A percentile compares a stretch with the other conserved stretches of the same genome.
Evolutionary conservation across 805 yeast genomes (phyloP).

Genomic region (Yarrowia hollandica): DNA sequence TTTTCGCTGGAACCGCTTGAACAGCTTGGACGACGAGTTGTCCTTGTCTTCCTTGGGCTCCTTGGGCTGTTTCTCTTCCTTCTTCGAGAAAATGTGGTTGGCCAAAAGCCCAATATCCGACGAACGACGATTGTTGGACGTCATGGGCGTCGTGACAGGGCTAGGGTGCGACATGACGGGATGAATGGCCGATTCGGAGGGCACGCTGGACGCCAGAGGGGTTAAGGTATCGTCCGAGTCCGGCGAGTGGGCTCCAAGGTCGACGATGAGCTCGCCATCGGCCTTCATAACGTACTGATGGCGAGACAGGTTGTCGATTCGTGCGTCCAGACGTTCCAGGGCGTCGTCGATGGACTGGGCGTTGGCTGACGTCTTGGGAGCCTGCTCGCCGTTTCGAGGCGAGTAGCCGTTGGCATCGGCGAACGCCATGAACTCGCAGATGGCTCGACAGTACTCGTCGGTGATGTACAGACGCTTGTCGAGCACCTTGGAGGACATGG

Average conservation of each 20-base stretch:
- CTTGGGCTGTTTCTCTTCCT: constrained; percentile 19
- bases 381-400: background rate
- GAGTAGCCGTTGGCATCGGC: constrained; percentile 1
- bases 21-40: constrained; percentile 19
- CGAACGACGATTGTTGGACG: constrained; percentile 5
- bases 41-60: constrained; percentile 17
- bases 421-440: constrained; percentile 21
- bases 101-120: constrained; percentile 15
- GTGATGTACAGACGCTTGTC: constrained; percentile 19
- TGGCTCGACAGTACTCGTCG: constrained; percentile 23
- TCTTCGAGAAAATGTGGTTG: constrained; percentile 15
- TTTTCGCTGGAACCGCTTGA: constrained; percentile 28
- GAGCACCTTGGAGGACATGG: constrained; percentile 2
- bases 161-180: constrained; percentile 15
- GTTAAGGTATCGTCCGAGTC: constrained; percentile 7
- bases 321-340: background rate
- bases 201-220: background rate
- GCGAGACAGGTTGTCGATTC: constrained; percentile 10
- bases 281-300: constrained; percentile 9
- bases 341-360: constrained; percentile 17
- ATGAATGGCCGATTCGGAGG: background rate
- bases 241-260: constrained; percentile 9
- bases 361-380: background rate
- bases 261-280: constrained; percentile 8
- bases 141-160: background rate